These are phyloP conservation scores for Coniella vitis DNA, from an alignment of 2,329 filamentous ascomycete species.

Conservation along the genomic window DNA sequence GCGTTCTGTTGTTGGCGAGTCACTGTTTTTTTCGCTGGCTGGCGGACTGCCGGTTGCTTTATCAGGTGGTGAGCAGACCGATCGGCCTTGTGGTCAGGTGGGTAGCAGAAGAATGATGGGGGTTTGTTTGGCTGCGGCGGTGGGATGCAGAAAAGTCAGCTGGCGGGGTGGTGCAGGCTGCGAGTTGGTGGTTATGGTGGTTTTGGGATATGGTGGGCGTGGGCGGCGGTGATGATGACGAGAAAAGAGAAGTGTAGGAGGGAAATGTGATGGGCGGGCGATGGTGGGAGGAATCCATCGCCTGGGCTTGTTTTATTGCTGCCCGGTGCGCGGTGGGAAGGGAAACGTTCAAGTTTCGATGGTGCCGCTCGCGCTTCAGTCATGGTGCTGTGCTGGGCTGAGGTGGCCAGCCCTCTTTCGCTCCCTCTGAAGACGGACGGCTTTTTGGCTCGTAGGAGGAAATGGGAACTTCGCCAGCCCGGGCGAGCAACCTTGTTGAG, in stretches of 20 bases:
- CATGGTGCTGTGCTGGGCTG: constrained; percentile 12
- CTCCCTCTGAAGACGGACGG: constrained; percentile 1
- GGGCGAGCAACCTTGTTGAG: constrained; percentile 2
- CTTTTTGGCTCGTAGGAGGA: not conserved
- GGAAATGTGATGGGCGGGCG: constrained; percentile 12
- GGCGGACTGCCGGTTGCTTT: constrained; percentile 3
- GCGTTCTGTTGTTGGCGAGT: too few relatives aligned
- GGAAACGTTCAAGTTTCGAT: constrained; percentile 12
- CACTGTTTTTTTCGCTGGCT: too few relatives aligned
- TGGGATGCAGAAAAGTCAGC: constrained; percentile 5
- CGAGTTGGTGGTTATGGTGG: not conserved
- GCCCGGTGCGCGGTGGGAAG: constrained; percentile 6
- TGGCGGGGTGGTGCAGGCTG: not conserved
- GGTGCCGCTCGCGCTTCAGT: constrained; percentile 7
- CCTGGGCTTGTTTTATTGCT: constrained; percentile 8
- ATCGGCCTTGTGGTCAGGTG: constrained; percentile 2
- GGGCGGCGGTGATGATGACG: constrained; percentile 15
- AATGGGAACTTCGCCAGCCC: not conserved
- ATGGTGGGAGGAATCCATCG: constrained; percentile 13
- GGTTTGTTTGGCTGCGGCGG: too few relatives aligned
- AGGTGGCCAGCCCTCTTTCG: constrained; percentile 2
- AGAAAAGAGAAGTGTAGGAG: constrained; percentile 13
- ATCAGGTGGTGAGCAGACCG: constrained; percentile 2
- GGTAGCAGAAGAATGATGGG: not conserved
- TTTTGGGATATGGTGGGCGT: constrained; percentile 4